Evolutionary conservation across 345 rosid species (phyloP).

Genomic region (Combretum micranthum): DNA sequence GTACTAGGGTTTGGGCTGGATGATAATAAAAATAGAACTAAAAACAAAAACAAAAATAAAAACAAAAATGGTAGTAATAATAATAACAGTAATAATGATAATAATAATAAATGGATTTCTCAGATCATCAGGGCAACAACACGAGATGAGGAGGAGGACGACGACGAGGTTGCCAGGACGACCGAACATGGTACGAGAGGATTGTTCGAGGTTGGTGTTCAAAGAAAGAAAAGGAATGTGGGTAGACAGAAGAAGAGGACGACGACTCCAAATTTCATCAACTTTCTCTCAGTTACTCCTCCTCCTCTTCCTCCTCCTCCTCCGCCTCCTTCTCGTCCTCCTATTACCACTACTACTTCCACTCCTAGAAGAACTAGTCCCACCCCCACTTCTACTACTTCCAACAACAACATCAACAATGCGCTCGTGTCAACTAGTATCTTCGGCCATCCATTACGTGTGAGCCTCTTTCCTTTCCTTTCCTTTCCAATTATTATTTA

Average conservation of each 20-base stretch:
- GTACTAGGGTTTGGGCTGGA: slow-evolving; percentile 31
- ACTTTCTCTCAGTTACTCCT: slow-evolving; percentile 30
- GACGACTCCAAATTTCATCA: slow-evolving; percentile 35
- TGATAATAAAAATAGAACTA: background rate
- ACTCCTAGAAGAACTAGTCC: background rate
- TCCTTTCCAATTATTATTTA: background rate
- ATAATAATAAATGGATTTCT: too few species aligned
- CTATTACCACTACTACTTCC: background rate
- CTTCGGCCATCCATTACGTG: background rate
- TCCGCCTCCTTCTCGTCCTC: slow-evolving; percentile 29
- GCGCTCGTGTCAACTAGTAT: too few species aligned
- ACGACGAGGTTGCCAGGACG: slow-evolving; percentile 12
- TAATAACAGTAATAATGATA: too few species aligned
- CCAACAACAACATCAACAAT: too few species aligned
- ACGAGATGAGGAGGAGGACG: too few species aligned
- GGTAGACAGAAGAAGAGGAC: slow-evolving; percentile 54
- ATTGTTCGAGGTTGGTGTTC: slow-evolving; percentile 40
- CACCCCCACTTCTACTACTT: too few species aligned
- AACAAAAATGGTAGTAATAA: too few species aligned
- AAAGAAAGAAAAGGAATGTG: slow-evolving; percentile 83
- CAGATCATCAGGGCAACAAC: too few species aligned
- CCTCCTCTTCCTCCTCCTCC: too few species aligned
- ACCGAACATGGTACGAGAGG: slow-evolving; percentile 38
- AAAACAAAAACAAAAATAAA: too few species aligned
- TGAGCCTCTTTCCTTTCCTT: background rate